These are phyloP conservation scores for Aspergillus cristatus DNA, from an alignment of 495 filamentous ascomycete species.

Conservation along the genomic window DNA sequence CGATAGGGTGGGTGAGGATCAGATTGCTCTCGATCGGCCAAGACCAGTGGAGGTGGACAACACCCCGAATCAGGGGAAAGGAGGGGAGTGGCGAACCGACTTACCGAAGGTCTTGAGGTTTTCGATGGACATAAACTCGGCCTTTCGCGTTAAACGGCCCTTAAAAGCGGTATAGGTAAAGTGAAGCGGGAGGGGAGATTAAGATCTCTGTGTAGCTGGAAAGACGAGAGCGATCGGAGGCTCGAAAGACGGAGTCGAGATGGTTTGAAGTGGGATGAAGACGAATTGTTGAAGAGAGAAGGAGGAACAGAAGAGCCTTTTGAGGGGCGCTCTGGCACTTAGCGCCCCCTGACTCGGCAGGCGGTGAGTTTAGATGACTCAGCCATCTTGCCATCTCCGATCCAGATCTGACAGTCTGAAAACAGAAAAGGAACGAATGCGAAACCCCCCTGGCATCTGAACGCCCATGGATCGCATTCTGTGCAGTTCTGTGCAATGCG, in stretches of 20 bases:
- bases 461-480: no score
- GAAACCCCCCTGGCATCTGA: no score
- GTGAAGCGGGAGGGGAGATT: constrained; percentile 24
- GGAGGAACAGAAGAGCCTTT: constrained; percentile 32
- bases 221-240: constrained; percentile 17
- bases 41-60: constrained; percentile 2
- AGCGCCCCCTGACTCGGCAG: constrained; percentile 24
- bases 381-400: constrained; percentile 3
- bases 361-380: constrained; percentile 27
- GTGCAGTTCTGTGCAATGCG: no score
- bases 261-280: constrained; percentile 10
- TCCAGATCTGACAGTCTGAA: no score
- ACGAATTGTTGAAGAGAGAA: constrained; percentile 18
- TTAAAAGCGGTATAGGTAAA: constrained; percentile 34
- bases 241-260: constrained; percentile 10
- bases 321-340: constrained; percentile 22
- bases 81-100: constrained; percentile 34
- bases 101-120: constrained; percentile 99
- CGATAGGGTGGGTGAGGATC: no score
- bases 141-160: constrained; percentile 34
- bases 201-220: constrained; percentile 30
- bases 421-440: no score
- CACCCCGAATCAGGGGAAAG: constrained; percentile 7
- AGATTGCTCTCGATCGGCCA: no score
- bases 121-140: constrained; percentile 99